These are phyloP conservation scores for Calocybe gangraenosa DNA, from an alignment of 768 basidiomycete species.

Conservation along the genomic window DNA sequence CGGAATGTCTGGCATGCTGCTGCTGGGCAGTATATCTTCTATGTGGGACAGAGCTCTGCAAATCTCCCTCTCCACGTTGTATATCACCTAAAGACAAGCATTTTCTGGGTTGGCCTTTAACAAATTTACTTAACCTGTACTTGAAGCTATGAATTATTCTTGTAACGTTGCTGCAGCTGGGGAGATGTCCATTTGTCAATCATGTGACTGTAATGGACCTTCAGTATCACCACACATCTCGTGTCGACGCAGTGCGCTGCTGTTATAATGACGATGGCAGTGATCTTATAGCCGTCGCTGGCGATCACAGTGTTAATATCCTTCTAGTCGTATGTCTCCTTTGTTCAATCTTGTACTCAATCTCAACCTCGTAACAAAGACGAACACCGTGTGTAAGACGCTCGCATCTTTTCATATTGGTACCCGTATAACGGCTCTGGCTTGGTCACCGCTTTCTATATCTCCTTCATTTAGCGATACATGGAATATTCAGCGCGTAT, in stretches of 20 bases:
- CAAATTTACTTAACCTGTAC: too few species aligned
- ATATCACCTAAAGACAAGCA: slow-evolving; percentile 19
- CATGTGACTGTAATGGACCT: too few species aligned
- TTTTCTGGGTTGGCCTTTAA: slow-evolving; percentile 29
- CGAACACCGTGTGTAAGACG: slow-evolving; percentile 37
- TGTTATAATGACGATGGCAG: slow-evolving; percentile 59
- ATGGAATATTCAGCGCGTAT: slow-evolving; percentile 70
- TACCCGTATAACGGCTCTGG: slow-evolving; percentile 63
- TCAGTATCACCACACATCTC: slow-evolving; percentile 53
- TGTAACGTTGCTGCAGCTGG: too few species aligned
- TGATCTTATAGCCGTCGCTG: slow-evolving; percentile 72
- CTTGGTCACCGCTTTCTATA: slow-evolving; percentile 69
- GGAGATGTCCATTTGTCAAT: too few species aligned
- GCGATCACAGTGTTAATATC: slow-evolving; percentile 68
- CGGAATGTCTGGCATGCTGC: slow-evolving; percentile 45
- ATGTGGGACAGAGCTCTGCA: slow-evolving; percentile 38
- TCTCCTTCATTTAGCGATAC: slow-evolving; percentile 62
- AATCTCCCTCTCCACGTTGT: slow-evolving; percentile 21
- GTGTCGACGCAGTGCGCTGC: slow-evolving; percentile 59
- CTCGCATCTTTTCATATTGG: slow-evolving; percentile 77
- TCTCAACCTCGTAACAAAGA: slow-evolving; percentile 22
- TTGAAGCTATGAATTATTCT: too few species aligned
- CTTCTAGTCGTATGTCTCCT: slow-evolving; percentile 51
- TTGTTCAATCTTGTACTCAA: background rate
- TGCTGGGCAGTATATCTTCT: slow-evolving; percentile 45